Evolutionary conservation across 1,139 yeast genomes (phyloP).

Genomic region (Yamadazyma mexicana): DNA sequence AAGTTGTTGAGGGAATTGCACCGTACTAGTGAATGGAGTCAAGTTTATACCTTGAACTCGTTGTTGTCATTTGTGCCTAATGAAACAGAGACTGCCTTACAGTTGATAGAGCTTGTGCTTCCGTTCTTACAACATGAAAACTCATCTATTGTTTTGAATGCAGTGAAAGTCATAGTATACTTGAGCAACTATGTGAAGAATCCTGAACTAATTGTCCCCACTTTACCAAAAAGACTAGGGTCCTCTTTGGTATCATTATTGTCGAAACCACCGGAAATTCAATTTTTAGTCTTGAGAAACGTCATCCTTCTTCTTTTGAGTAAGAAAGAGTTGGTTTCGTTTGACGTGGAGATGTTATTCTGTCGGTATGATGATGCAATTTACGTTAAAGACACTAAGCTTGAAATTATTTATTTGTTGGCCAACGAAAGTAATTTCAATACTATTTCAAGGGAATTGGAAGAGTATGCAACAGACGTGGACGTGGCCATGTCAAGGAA

Average conservation of each 20-base stretch:
- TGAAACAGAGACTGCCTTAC: constrained; percentile 60
- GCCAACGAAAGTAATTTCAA: constrained; percentile 66
- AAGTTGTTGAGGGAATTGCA: constrained; percentile 50
- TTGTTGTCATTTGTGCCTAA: constrained; percentile 74
- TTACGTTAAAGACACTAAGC: constrained; percentile 85
- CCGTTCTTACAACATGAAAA: constrained; percentile 83
- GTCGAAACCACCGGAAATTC: constrained; percentile 80
- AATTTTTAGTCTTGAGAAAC: constrained; percentile 79
- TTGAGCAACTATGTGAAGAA: constrained; percentile 63
- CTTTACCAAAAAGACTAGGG: constrained; percentile 62
- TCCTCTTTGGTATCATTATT: constrained; percentile 70
- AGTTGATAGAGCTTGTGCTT: constrained; percentile 63
- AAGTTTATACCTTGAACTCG: constrained; percentile 66
- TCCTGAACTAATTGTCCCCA: constrained; percentile 47
- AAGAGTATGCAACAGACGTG: constrained; percentile 84
- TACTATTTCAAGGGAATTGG: constrained; percentile 70
- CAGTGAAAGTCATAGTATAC: constrained; percentile 72
- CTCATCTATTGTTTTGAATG: constrained; percentile 76
- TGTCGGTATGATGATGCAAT: constrained; percentile 84
- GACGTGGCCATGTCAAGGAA: constrained; percentile 85
- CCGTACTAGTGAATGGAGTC: constrained; percentile 80
- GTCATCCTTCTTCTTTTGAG: constrained; percentile 73
- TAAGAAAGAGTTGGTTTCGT: constrained; percentile 56
- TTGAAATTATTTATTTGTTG: constrained; percentile 79
- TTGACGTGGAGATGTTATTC: constrained; percentile 78